Evolutionary conservation across 495 filamentous ascomycete genomes (phyloP).

Genomic region (Cairneyella variabilis): DNA sequence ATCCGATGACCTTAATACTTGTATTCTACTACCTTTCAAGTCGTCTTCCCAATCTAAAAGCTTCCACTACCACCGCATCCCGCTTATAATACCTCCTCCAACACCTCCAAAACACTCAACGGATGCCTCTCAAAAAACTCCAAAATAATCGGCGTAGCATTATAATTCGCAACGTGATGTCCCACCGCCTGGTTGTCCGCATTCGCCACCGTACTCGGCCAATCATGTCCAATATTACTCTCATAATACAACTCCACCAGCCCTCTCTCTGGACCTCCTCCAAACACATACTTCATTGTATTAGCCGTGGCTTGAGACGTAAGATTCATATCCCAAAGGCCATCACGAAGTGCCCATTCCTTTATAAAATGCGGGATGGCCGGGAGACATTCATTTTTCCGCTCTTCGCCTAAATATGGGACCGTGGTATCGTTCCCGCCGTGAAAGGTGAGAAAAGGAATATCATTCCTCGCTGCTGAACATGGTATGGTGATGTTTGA

Average conservation of each 20-base stretch:
- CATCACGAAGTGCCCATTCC: conserved; percentile 37
- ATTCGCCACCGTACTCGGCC: conserved; percentile 40
- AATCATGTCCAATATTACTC: conserved; percentile 35
- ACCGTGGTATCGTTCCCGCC: conserved; percentile 39
- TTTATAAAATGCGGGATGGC: conserved; percentile 35
- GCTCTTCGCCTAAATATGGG: conserved; percentile 28
- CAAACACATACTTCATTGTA: conserved; percentile 10
- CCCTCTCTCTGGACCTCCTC: conserved; percentile 9
- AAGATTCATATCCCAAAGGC: conserved; percentile 25
- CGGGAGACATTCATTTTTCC: conserved; percentile 33
- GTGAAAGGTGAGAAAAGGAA: conserved; percentile 49
- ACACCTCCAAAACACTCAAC: conserved; percentile 7
- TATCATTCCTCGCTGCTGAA: conserved; percentile 28
- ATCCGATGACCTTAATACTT: too few relatives aligned
- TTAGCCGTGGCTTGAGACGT: conserved; percentile 18
- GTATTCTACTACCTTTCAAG: too few relatives aligned
- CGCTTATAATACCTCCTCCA: not conserved
- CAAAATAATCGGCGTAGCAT: conserved; percentile 37
- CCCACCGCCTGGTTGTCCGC: conserved; percentile 29
- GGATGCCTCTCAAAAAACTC: conserved; percentile 32
- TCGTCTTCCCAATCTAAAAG: too few relatives aligned
- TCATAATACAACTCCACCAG: conserved; percentile 28
- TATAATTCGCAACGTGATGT: conserved; percentile 28
- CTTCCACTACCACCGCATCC: too few relatives aligned
- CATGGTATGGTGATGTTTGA: conserved; percentile 31